Evolutionary conservation across 805 yeast species (phyloP).

Genomic region (Nakazawaea populi): DNA sequence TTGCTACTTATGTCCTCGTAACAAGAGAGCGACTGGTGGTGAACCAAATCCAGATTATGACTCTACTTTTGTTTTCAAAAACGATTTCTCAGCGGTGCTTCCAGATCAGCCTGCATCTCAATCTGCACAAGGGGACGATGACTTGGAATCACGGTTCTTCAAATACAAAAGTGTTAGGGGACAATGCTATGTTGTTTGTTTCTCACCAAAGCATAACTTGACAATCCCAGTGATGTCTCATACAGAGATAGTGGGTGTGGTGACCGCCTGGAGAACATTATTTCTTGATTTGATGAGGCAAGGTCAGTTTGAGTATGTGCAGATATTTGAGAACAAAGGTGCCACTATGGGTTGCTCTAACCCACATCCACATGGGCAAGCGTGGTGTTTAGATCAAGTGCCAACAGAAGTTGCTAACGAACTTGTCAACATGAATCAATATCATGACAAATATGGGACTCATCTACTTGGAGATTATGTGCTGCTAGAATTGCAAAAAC

Average conservation of each 20-base stretch:
- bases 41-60: conserved; percentile 51
- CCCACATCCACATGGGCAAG: conserved; percentile 81
- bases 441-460: conserved; percentile 33
- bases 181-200: conserved; percentile 65
- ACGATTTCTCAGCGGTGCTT: conserved; percentile 69
- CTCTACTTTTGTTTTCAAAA: conserved; percentile 53
- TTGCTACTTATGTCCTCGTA: conserved; percentile 72
- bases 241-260: conserved; percentile 39
- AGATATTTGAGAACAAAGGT: conserved; percentile 75
- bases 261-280: conserved; percentile 54
- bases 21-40: conserved; percentile 53
- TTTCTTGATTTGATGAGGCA: conserved; percentile 34
- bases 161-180: conserved; percentile 58
- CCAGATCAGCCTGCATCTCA: conserved; percentile 44
- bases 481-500: conserved; percentile 42
- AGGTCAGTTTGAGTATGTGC: conserved; percentile 48
- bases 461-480: conserved; percentile 63
- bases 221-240: conserved; percentile 57
- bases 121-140: conserved; percentile 9
- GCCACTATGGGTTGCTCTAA: conserved; percentile 79
- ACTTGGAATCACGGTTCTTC: conserved; percentile 39
- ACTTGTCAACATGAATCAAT: conserved; percentile 42
- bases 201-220: conserved; percentile 62
- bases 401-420: conserved; percentile 67
- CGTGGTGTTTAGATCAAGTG: conserved; percentile 62